Conservation (phyloP, 495 filamentous ascomycete genomes). For the Tuber aestivum region DNA sequence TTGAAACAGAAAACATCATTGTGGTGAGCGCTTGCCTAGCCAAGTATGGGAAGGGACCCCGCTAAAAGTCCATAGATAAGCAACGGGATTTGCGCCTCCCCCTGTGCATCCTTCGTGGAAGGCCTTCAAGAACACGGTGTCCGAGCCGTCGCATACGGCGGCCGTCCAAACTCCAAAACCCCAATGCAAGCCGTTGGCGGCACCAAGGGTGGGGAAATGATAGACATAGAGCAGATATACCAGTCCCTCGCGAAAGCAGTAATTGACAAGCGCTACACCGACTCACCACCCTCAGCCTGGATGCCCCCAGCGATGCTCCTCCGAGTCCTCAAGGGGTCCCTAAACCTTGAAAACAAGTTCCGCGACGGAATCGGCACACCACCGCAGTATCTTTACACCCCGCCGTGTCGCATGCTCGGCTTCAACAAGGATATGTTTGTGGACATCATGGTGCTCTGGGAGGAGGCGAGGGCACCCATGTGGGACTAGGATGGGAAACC, state of each 20-base stretch:
- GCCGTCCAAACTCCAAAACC: slow-evolving; percentile 19
- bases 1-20: slow-evolving; percentile 28
- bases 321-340: not conserved
- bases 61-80: slow-evolving; percentile 11
- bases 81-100: slow-evolving; percentile 30
- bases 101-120: slow-evolving; percentile 31
- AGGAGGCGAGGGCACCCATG: slow-evolving; percentile 14
- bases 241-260: slow-evolving; percentile 11
- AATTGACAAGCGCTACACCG: slow-evolving; percentile 8
- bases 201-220: slow-evolving; percentile 31
- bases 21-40: slow-evolving; percentile 9
- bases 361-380: slow-evolving; percentile 16
- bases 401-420: slow-evolving; percentile 19
- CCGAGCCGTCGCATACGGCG: slow-evolving; percentile 28
- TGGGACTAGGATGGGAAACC: slow-evolving; percentile 27
- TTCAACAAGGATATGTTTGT: slow-evolving; percentile 22
- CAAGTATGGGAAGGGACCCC: not conserved
- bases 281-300: slow-evolving; percentile 10
- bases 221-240: slow-evolving; percentile 8
- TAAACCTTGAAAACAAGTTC: slow-evolving; percentile 37
- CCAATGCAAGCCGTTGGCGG: slow-evolving; percentile 34
- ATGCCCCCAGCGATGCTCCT: slow-evolving; percentile 21
- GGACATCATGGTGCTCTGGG: slow-evolving; percentile 19
- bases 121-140: slow-evolving; percentile 23
- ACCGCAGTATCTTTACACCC: slow-evolving; percentile 26